Base-by-base conservation (phyloP, 371 early-diverging fungal genomes). In the Sporodiniella umbellata region DNA sequence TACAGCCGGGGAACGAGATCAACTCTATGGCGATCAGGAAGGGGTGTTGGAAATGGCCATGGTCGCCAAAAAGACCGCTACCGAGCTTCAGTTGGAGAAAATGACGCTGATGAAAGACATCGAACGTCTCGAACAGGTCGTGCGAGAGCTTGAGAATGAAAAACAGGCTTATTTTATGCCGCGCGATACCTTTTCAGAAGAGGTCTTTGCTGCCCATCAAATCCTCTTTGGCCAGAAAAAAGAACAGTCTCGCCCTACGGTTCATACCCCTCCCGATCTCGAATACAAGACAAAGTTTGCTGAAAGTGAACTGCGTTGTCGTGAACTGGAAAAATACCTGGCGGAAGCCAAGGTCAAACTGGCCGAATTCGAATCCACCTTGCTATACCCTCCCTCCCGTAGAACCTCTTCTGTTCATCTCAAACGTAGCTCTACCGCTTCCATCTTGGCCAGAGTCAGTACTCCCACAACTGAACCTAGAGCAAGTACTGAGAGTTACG, bases 311-410 rank as follows among this genome's bases (percentile, higher is more conserved):
- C 42, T 69, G 12, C 70, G 78, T 11, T 78, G 78, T 44, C 67
- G 78, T 10, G 78, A 73, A 42, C 48, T 78, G 19, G 78, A 78
- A 39, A 70, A 78, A 43, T 48, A 73, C 26, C 31, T 78, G 11
- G 78, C 78, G 21, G 78, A 78, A 23, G 66, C 72, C 38, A 78
- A 78, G 49, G 64, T 73, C 10, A 67, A 59, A 46, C 28, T 78
- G 8, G 78, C 66, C 12, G 74, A 73, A 50, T 60, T 67, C 28
- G 73, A 77, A 49, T 58, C 70, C 18, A 37, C 35, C 44, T 21
- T 57, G 15, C 23, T 48, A 33, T 28, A 43, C 15, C 56, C 61
- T 33, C 56, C 39, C 8, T 48, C 25, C 2, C 56, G 56, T 26
- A 51, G 61, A 14, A 14, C 31, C 19, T 45, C 64, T 15, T 57